phyloP scores from a whole-genome alignment of 306 rosid genomes.

The Begonia masoniana region DNA sequence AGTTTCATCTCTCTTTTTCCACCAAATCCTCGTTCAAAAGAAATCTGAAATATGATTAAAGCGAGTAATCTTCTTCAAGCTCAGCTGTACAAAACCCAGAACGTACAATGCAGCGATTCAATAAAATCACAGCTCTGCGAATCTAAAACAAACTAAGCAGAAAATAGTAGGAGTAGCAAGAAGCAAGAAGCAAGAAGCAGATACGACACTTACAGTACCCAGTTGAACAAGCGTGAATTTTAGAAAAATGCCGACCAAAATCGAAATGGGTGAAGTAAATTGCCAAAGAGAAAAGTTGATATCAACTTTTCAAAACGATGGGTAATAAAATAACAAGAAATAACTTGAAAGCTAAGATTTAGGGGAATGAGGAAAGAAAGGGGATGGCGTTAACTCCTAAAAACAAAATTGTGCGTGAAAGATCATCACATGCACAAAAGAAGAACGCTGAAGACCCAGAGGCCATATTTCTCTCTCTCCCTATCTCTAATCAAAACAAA shows the following conservation, averaged over 20 bases:
- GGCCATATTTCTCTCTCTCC: too few species aligned
- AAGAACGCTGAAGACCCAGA: too few species aligned
- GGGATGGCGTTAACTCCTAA: neutral
- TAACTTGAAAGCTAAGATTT: constrained; percentile 46
- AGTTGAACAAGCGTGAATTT: constrained; percentile 16
- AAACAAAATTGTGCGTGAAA: too few species aligned
- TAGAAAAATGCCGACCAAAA: constrained; percentile 38
- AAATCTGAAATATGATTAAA: constrained; percentile 11
- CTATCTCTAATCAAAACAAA: too few species aligned
- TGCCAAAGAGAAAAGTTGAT: constrained; percentile 3
- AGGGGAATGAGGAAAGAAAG: constrained; percentile 15
- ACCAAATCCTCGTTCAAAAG: constrained; percentile 21
- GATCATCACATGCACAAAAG: too few species aligned
- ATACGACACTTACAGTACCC: constrained; percentile 16
- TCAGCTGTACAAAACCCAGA: neutral
- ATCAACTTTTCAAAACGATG: constrained; percentile 8
- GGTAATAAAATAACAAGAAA: neutral
- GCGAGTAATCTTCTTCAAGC: neutral
- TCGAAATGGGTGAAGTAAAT: constrained; percentile 13
- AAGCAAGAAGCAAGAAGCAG: neutral
- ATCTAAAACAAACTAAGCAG: neutral
- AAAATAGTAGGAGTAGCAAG: constrained; percentile 2
- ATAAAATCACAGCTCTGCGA: neutral
- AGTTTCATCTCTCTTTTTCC: constrained; percentile 15
- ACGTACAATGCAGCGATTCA: constrained; percentile 2